Percentiles rank a stretch among this genome's conserved stretches.
phyloP scores from a whole-genome alignment of 768 basidiomycete genomes.

The Mycena filopes region DNA sequence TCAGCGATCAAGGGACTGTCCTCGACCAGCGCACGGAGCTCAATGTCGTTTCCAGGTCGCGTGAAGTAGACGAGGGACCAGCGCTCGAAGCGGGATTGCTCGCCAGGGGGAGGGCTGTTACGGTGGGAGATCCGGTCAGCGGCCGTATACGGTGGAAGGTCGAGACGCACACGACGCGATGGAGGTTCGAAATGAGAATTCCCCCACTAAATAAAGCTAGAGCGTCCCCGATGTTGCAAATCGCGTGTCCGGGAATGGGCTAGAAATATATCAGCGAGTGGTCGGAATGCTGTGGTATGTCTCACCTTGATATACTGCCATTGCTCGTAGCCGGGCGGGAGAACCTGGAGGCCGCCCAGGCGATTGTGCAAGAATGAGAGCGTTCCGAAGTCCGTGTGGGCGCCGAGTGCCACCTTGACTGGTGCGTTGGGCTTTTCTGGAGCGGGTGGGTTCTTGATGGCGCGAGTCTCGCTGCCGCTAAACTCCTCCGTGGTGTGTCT shows the following conservation, averaged over 20 bases:
- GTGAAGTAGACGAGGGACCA: constrained; percentile 74
- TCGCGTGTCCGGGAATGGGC: constrained; percentile 56
- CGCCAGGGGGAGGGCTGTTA: constrained; percentile 54
- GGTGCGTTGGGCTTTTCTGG: too few species aligned
- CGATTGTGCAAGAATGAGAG: constrained; percentile 56
- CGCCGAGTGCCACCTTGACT: too few species aligned
- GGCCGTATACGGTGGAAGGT: too few species aligned
- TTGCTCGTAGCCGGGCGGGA: constrained; percentile 47
- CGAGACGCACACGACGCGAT: constrained; percentile 54
- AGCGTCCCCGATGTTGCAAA: constrained; percentile 60
- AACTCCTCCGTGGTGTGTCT: constrained; percentile 47
- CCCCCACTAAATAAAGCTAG: constrained; percentile 59
- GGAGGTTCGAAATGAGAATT: constrained; percentile 54
- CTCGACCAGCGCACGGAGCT: constrained; percentile 56
- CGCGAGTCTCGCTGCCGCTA: constrained; percentile 53
- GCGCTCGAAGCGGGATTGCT: constrained; percentile 57
- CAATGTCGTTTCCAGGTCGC: constrained; percentile 59
- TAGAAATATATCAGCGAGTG: constrained; percentile 23
- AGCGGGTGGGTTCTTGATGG: too few species aligned
- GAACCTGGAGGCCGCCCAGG: constrained; percentile 55
- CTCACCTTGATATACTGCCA: constrained; percentile 56
- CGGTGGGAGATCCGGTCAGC: too few species aligned
- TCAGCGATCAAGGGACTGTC: constrained; percentile 58
- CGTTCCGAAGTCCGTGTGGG: too few species aligned
- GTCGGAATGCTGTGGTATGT: not conserved